A percentile compares a stretch with the other conserved stretches of the same genome.
Conservation (phyloP, 1,284 basidiomycete species). For the Agroathelia rolfsii region DNA sequence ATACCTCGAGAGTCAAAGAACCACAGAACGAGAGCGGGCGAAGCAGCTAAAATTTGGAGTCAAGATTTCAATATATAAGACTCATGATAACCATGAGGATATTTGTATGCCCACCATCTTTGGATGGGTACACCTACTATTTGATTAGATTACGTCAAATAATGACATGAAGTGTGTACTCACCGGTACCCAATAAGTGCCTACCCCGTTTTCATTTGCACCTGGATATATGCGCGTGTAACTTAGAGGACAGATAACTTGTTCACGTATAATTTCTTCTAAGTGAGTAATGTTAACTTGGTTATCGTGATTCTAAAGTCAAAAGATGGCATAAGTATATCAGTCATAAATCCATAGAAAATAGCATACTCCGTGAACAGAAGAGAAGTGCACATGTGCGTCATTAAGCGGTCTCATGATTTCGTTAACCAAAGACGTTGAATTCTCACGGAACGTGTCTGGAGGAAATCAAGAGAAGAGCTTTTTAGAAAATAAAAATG, state of each 20-base stretch:
- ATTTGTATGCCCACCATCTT: conserved; percentile 17
- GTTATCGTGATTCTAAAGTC: conserved; percentile 56
- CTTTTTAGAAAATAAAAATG: conserved; percentile 4
- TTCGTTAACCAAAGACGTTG: conserved; percentile 38
- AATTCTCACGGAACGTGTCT: conserved; percentile 55
- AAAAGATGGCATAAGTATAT: conserved; percentile 1
- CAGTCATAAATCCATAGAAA: background rate
- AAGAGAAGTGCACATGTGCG: conserved; percentile 40
- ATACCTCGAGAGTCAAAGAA: conserved; percentile 65
- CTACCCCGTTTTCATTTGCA: conserved; percentile 51
- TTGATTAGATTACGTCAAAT: conserved; percentile 1
- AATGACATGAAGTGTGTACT: conserved; percentile 14
- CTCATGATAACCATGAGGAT: conserved; percentile 5
- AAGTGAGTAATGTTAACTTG: conserved; percentile 55
- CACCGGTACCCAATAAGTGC: conserved; percentile 67
- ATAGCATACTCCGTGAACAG: conserved; percentile 43
- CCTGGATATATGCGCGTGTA: conserved; percentile 54
- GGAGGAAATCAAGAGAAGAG: conserved; percentile 1
- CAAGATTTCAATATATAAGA: conserved; percentile 3
- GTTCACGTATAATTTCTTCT: conserved; percentile 49
- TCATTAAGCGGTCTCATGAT: conserved; percentile 39
- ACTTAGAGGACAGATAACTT: conserved; percentile 43
- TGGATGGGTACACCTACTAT: conserved; percentile 23
- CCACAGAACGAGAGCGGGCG: conserved; percentile 50
- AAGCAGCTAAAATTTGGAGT: conserved; percentile 29